Evolutionary conservation across 768 basidiomycete genomes (phyloP).

Genomic region (Mycena albidolilacea): DNA sequence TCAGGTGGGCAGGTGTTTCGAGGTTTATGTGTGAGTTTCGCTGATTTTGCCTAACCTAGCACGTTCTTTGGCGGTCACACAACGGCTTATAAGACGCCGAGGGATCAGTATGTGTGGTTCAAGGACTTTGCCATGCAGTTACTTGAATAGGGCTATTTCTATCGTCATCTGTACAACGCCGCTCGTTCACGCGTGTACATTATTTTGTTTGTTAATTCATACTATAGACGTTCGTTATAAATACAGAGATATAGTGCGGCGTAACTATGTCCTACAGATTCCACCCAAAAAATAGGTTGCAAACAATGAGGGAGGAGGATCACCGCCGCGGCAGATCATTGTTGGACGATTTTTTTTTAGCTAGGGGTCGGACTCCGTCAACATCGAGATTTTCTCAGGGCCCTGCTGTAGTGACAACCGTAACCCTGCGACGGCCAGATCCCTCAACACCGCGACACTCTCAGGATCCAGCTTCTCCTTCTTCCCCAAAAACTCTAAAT

Average conservation of each 20-base stretch:
- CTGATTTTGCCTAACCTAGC: conserved; percentile 50
- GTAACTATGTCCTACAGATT: no score
- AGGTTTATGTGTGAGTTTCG: background rate
- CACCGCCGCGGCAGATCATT: no score
- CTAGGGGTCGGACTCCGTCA: no score
- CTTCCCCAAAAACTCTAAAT: conserved; percentile 30
- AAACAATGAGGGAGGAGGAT: no score
- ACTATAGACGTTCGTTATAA: no score
- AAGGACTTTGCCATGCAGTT: conserved; percentile 70
- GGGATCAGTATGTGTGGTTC: conserved; percentile 85
- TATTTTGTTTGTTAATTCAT: no score
- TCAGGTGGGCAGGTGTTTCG: conserved; percentile 66
- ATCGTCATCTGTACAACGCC: conserved; percentile 6
- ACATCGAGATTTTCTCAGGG: background rate
- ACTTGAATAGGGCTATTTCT: conserved; percentile 45
- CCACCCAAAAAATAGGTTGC: no score
- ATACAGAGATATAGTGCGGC: no score
- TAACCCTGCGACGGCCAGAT: conserved; percentile 18
- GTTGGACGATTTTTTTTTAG: no score
- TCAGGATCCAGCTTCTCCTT: background rate
- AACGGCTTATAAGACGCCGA: conserved; percentile 75
- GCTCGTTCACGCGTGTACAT: background rate
- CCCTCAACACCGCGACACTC: conserved; percentile 21
- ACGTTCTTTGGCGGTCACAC: conserved; percentile 89
- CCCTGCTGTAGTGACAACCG: conserved; percentile 33